These are phyloP conservation scores for Aspergillus brunneoviolaceus DNA, from an alignment of 2,329 filamentous ascomycete species.

Conservation along the genomic window DNA sequence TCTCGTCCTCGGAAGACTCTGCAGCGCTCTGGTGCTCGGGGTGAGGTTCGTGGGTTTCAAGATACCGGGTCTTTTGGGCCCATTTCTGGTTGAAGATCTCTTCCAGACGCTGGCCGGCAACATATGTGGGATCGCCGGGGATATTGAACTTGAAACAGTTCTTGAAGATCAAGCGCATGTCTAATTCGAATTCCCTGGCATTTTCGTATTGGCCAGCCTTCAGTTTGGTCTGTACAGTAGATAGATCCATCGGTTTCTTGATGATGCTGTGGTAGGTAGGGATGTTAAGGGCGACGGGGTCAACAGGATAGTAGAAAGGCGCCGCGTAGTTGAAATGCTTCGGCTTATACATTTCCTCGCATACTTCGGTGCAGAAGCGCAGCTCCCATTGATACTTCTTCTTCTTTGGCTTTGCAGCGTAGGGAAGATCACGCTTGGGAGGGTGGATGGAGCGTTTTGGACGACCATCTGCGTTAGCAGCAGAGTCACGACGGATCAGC, in stretches of 20 bases:
- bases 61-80: slow-evolving; percentile 76
- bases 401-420: slow-evolving; percentile 81
- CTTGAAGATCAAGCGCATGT: slow-evolving; percentile 77
- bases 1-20: slow-evolving; percentile 66
- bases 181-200: slow-evolving; percentile 80
- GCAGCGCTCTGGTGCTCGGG: slow-evolving; percentile 63
- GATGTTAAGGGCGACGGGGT: slow-evolving; percentile 90
- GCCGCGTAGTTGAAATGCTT: slow-evolving; percentile 68
- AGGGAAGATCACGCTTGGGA: slow-evolving; percentile 90
- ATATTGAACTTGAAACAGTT: slow-evolving; percentile 95
- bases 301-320: slow-evolving; percentile 80
- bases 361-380: slow-evolving; percentile 80
- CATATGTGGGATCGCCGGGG: slow-evolving; percentile 70
- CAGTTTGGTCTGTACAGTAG: slow-evolving; percentile 76
- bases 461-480: slow-evolving; percentile 71
- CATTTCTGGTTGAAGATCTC: slow-evolving; percentile 73
- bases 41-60: slow-evolving; percentile 69
- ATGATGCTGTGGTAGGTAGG: slow-evolving; percentile 90
- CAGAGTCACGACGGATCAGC: slow-evolving; percentile 81
- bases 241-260: slow-evolving; percentile 94
- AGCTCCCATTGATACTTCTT: slow-evolving; percentile 87
- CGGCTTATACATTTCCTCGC: slow-evolving; percentile 73
- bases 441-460: slow-evolving; percentile 94
- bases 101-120: slow-evolving; percentile 70
- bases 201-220: slow-evolving; percentile 75